phyloP scores from a whole-genome alignment of 129 eudicot species.

The Tagetes patula region DNA sequence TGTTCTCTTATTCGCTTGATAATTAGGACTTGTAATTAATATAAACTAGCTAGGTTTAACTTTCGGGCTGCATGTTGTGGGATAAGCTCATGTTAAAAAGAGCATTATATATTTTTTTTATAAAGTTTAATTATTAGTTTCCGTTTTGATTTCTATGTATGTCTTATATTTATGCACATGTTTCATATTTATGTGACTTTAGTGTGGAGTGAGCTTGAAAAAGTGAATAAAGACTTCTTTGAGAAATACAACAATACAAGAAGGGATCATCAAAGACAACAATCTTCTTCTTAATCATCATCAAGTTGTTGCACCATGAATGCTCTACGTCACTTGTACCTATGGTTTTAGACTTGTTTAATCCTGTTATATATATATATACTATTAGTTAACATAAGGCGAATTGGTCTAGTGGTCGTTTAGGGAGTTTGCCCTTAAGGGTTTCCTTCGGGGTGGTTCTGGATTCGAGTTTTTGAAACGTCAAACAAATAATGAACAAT shows the following conservation, averaged over 20 bases:
- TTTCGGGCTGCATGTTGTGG: too few species aligned
- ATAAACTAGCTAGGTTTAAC: too few species aligned
- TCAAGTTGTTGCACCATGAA: neutral
- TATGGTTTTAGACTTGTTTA: neutral
- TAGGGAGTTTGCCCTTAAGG: too few species aligned
- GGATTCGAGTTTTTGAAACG: too few species aligned
- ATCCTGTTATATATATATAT: too few species aligned
- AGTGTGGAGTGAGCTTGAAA: constrained; percentile 90
- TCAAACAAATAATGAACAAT: too few species aligned
- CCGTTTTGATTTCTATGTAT: neutral
- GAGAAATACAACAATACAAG: constrained; percentile 40
- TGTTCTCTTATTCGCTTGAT: neutral
- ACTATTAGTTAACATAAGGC: too few species aligned
- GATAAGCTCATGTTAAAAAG: too few species aligned
- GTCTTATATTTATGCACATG: constrained; percentile 17
- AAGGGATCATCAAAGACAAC: constrained; percentile 24
- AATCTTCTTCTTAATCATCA: neutral
- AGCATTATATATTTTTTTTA: too few species aligned
- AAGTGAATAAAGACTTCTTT: constrained; percentile 71
- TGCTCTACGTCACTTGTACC: constrained; percentile 3
- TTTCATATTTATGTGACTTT: constrained; percentile 15
- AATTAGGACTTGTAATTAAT: too few species aligned
- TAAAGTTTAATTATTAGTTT: neutral
- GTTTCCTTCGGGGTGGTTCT: too few species aligned
- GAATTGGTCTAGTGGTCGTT: too few species aligned